phyloP scores from a whole-genome alignment of 192 early-diverging fungal species.

The Pilobolus umbonatus region DNA sequence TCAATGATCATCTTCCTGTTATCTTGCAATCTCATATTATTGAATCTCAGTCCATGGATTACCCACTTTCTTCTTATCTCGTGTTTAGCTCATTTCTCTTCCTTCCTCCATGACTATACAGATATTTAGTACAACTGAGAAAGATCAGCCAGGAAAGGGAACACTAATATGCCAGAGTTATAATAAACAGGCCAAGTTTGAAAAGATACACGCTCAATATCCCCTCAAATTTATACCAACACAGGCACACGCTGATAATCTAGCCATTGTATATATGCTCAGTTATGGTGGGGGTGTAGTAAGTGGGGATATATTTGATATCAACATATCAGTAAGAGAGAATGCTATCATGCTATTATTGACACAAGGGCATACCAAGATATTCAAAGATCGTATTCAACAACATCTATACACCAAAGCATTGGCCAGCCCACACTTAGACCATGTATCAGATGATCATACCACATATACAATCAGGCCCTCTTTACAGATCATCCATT shows the following conservation, averaged over 20 bases:
- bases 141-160: conserved; percentile 24
- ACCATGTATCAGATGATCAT: conserved; percentile 9
- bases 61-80: too few species aligned
- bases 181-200: conserved; percentile 22
- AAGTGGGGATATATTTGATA: conserved; percentile 55
- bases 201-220: conserved; percentile 39
- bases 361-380: conserved; percentile 83
- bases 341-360: conserved; percentile 59
- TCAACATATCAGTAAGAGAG: conserved; percentile 46
- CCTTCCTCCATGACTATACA: too few species aligned
- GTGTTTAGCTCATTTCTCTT: too few species aligned
- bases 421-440: neutral
- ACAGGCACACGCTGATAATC: conserved; percentile 27
- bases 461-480: too few species aligned
- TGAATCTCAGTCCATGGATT: too few species aligned
- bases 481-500: conserved; percentile 44
- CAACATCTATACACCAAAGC: conserved; percentile 25
- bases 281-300: conserved; percentile 79
- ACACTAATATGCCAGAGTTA: conserved; percentile 20
- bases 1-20: too few species aligned
- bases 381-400: conserved; percentile 56
- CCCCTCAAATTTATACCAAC: conserved; percentile 57
- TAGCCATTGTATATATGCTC: conserved; percentile 62
- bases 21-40: too few species aligned
- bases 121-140: conserved; percentile 17